Conservation (phyloP, 305 asterid genomes). For the Coffea humblotiana region DNA sequence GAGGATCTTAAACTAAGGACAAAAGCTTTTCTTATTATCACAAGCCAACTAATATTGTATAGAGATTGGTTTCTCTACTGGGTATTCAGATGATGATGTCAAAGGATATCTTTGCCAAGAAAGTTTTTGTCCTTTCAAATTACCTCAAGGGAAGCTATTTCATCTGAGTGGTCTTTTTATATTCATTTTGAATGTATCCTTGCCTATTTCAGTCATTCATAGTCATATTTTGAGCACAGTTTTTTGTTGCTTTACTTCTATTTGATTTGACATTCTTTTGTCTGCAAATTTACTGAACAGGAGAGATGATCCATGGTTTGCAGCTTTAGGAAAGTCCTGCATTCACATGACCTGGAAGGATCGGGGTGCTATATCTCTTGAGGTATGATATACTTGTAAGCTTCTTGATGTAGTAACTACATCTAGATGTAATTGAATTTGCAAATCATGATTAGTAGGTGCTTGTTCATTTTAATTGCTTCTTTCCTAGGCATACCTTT, state of each 20-base stretch:
- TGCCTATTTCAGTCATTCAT: not conserved
- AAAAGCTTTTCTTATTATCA: not conserved
- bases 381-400: constrained; percentile 43
- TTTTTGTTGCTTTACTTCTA: not conserved
- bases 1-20: not conserved
- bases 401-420: not conserved
- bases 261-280: not conserved
- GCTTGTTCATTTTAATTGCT: not conserved
- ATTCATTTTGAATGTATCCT: not conserved
- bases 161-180: not conserved
- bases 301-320: constrained; percentile 91
- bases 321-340: constrained; percentile 75
- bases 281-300: constrained; percentile 33
- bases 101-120: not conserved
- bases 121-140: not conserved
- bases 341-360: constrained; percentile 95
- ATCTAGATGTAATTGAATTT: not conserved
- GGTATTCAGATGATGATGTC: not conserved
- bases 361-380: constrained; percentile 92
- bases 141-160: not conserved
- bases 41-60: not conserved
- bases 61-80: not conserved
- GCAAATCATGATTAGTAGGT: not conserved
- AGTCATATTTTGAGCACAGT: not conserved
- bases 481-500: not conserved